Conservation (phyloP, 768 basidiomycete species). For the Tricholoma terreum region DNA sequence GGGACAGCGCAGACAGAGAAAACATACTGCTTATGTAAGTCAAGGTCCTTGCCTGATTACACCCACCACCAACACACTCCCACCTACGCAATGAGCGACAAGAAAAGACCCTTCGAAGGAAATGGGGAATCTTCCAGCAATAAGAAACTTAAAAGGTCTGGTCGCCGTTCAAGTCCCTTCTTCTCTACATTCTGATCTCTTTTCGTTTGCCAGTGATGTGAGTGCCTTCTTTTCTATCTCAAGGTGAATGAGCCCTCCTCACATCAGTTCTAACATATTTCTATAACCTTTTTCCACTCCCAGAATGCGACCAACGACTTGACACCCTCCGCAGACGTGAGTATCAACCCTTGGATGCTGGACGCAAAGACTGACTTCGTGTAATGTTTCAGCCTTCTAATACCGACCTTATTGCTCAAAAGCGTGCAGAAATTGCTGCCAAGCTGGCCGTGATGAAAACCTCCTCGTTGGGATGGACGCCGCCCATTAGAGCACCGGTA, state of each 20-base stretch:
- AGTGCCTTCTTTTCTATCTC: constrained; percentile 44
- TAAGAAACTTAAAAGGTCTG: constrained; percentile 72
- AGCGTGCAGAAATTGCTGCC: constrained; percentile 80
- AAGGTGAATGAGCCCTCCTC: constrained; percentile 72
- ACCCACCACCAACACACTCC: constrained; percentile 1
- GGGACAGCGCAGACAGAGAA: constrained; percentile 40
- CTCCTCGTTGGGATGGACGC: constrained; percentile 28
- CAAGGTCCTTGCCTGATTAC: constrained; percentile 1
- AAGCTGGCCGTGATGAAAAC: constrained; percentile 77
- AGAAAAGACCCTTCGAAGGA: constrained; percentile 59
- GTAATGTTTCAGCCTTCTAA: constrained; percentile 4
- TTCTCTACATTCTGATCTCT: constrained; percentile 14
- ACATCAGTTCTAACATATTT: constrained; percentile 53
- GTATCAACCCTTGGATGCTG: constrained; percentile 19
- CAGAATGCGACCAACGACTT: constrained; percentile 53
- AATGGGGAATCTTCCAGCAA: constrained; percentile 43
- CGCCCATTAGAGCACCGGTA: constrained; percentile 38
- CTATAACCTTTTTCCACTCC: constrained; percentile 62
- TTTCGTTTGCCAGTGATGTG: constrained; percentile 57
- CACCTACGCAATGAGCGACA: constrained; percentile 57
- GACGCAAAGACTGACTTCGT: background rate
- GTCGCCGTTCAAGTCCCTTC: constrained; percentile 4
- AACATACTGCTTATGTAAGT: constrained; percentile 35
- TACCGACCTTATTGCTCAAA: constrained; percentile 75
- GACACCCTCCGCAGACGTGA: constrained; percentile 39